Base-by-base conservation (phyloP, 306 rosid species). In the Oemleria cerasiformis region DNA sequence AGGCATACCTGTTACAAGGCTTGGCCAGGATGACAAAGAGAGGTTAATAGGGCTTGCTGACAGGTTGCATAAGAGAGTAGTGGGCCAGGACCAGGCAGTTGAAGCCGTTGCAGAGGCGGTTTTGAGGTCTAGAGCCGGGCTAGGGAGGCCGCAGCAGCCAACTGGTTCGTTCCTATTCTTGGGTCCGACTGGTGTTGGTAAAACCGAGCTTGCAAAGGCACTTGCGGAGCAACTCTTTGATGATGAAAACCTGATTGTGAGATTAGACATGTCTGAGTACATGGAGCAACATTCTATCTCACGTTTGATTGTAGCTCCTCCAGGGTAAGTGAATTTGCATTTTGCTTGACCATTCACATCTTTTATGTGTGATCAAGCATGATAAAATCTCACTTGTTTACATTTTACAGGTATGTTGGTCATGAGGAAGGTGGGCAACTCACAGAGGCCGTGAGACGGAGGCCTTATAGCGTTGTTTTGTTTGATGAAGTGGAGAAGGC, bases 401-500 rank as follows among this genome's bases (percentile, higher is more conserved):
- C 43, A 3, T 15, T 75, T 80, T 60, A 42, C 81, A 92, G 97
- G 65, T 90, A 93, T 65, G 82, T 93, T 56, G 98, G 97, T 14
- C 92, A 93, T 20, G 96, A 90, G 16, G 98, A 93, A 86, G 97
- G 98, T 44, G 98, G 98, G n/a, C 98, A 93, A 47, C 82, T 93
- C 25, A 93, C 98, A 0, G 97, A 93, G 87, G 94, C 97, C 1
- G 97, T 93, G 67, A 87, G 97, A 83, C 78, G 96, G 67, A 84
- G 94, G 79, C 98, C 98, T 56, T 90, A 90, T 8, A 90, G 96
- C 23, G 98, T 93, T 9, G 75, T 93, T 16, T 82, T 93, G 8
- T 91, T 93, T 53, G 98, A 93, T 79, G 97, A 93, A 84, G 97
- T 91, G 65, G 98, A 93, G 61, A 93, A 93, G 63, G 98, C 98